Evolutionary conservation across 2,329 filamentous ascomycete genomes (phyloP), one percentile per base, ranked within the genome.

Genomic region (Phaeosphaeria sp.): DNA sequence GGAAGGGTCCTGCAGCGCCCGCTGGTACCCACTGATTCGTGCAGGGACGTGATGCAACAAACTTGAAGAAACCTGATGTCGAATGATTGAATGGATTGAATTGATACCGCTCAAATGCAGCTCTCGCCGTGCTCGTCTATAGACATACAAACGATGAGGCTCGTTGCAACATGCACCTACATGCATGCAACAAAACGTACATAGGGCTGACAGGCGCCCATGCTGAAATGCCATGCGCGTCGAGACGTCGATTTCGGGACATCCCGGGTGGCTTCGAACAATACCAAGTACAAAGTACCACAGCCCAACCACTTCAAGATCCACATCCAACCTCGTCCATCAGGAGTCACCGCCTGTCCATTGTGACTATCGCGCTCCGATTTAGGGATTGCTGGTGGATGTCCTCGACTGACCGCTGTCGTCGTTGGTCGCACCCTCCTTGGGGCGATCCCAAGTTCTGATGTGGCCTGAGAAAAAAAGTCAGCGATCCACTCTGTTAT

Each of bases 361-460:
- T 36, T 13, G 30, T 13, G 30, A 6, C 30, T 36, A 7, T 36
- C 6, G 3, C 30, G 30, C 30, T 36, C 11, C 30, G 30, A 3
- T 36, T 36, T 36, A 36, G 30, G 30, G 30, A 36, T 36, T 36
- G 30, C 30, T 36, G 8, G 30, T 36, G 3, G 64, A 71, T 33
- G 69, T 69, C 53, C 60, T 67, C 50, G 70, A 69, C 25, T 57
- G 64, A 27, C 62, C 66, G 30, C 64, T 71, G 36, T 76, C 74
- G 49, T 77, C 74, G 49, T 71, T 72, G n/a, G 64, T 67, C 39
- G 76, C 68, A 55, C 74, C 77, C 59, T 82, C 80, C 57, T 79
- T 81, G 6, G 90, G 90, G 60, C 90, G 84, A 65, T 87, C 84
- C 90, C 90, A 93, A 30, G 90, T 91, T 59, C 87, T 86, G 62